A percentile compares a stretch with the other conserved stretches of the same genome.
These are phyloP conservation scores for Termitomyces sp. DNA, from an alignment of 1,284 basidiomycete species.

Conservation along the genomic window DNA sequence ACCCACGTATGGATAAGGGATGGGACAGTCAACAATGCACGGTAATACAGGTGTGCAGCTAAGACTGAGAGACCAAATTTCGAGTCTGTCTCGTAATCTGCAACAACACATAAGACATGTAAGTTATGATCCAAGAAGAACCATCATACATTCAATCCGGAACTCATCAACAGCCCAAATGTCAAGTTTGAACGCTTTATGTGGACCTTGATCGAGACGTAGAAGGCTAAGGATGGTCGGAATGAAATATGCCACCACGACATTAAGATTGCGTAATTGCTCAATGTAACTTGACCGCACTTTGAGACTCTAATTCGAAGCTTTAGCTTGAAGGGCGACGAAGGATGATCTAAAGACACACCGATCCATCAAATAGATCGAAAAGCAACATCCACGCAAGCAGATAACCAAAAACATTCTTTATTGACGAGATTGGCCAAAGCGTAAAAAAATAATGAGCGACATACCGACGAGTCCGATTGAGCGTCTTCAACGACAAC, in stretches of 20 bases:
- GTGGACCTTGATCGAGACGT: constrained; percentile 52
- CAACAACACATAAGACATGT: constrained; percentile 4
- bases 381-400: constrained; percentile 89
- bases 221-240: constrained; percentile 74
- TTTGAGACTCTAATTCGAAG: constrained; percentile 59
- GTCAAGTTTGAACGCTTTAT: constrained; percentile 70
- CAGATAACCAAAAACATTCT: constrained; percentile 62
- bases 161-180: constrained; percentile 86
- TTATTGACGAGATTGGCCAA: constrained; percentile 6
- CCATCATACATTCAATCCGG: constrained; percentile 67
- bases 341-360: constrained; percentile 35
- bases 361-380: constrained; percentile 83
- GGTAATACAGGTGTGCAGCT: constrained; percentile 87
- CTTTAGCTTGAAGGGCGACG: background rate
- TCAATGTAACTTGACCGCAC: constrained; percentile 80
- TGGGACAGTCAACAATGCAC: constrained; percentile 76
- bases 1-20: constrained; percentile 85
- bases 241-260: constrained; percentile 67
- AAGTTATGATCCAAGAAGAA: background rate
- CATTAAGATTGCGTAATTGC: constrained; percentile 69
- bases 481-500: constrained; percentile 34
- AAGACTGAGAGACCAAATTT: constrained; percentile 62
- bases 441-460: constrained; percentile 12
- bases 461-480: constrained; percentile 24
- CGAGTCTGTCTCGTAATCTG: constrained; percentile 61